These are phyloP conservation scores for Salvia miltiorrhiza DNA, from an alignment of 257 asterid species.

Conservation along the genomic window DNA sequence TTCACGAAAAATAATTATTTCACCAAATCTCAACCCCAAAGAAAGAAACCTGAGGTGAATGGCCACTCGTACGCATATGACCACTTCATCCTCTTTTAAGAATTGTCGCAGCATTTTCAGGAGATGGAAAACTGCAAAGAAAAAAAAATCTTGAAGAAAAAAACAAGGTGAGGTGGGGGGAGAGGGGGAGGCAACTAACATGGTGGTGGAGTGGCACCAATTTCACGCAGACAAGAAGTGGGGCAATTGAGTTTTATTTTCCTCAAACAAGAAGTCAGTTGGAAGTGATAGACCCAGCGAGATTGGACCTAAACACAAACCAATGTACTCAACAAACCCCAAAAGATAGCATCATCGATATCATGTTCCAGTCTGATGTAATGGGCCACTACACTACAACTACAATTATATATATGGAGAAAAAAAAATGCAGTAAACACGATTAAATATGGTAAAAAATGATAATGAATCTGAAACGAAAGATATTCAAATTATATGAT, in stretches of 20 bases:
- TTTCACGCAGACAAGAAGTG: constrained; percentile 27
- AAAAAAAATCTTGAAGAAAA: constrained; percentile 6
- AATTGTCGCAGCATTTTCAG: too few species aligned
- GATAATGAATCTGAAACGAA: too few species aligned
- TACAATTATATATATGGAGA: not conserved
- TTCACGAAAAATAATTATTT: too few species aligned
- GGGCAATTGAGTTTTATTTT: constrained; percentile 26
- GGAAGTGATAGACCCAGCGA: constrained; percentile 20
- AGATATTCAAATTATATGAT: too few species aligned
- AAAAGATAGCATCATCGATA: not conserved
- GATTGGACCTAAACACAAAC: constrained; percentile 25
- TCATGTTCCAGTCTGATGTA: not conserved
- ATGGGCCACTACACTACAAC: not conserved
- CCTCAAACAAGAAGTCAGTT: constrained; percentile 22
- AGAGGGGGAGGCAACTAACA: constrained; percentile 34
- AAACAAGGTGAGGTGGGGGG: constrained; percentile 28
- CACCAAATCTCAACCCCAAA: too few species aligned
- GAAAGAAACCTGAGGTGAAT: too few species aligned
- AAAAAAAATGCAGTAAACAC: too few species aligned
- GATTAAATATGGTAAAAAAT: too few species aligned
- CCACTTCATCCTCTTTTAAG: too few species aligned
- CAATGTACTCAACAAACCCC: constrained; percentile 13
- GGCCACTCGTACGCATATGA: too few species aligned
- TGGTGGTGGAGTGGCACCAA: constrained; percentile 36
- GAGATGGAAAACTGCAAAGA: not conserved